phyloP scores from a whole-genome alignment of 139 green algal species.

The Chlorella vulgaris region DNA sequence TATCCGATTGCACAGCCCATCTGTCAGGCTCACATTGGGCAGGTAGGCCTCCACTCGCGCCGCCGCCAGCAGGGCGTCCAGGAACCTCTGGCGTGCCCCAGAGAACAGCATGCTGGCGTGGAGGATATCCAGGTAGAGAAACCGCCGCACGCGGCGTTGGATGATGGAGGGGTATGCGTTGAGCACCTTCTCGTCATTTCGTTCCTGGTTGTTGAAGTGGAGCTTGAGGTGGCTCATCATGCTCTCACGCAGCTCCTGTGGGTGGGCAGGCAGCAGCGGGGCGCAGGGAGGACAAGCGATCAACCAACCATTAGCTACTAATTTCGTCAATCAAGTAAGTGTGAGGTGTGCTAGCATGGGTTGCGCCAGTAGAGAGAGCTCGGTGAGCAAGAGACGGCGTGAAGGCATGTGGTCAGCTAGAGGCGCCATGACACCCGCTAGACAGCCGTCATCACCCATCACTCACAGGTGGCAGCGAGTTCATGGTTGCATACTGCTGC shows the following conservation, averaged over 20 bases:
- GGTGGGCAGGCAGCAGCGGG: neutral
- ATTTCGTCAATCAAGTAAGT: too few relatives aligned
- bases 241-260: slow-evolving; percentile 46
- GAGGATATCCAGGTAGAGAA: slow-evolving; percentile 59
- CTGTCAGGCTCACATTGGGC: slow-evolving; percentile 41
- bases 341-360: too few relatives aligned
- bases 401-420: too few relatives aligned
- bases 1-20: too few relatives aligned
- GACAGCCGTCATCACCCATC: neutral
- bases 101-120: slow-evolving; percentile 51
- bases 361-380: too few relatives aligned
- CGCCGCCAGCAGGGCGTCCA: slow-evolving; percentile 65
- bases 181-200: slow-evolving; percentile 65
- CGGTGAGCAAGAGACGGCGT: too few relatives aligned
- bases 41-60: slow-evolving; percentile 68
- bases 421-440: too few relatives aligned
- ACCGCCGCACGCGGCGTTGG: slow-evolving; percentile 54
- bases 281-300: too few relatives aligned
- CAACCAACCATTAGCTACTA: too few relatives aligned
- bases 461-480: slow-evolving; percentile 44
- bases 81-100: slow-evolving; percentile 44
- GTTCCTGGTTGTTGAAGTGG: slow-evolving; percentile 68
- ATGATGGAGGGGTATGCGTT: slow-evolving; percentile 57
- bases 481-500: slow-evolving; percentile 36
- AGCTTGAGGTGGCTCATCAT: slow-evolving; percentile 75